Percentiles rank a stretch among this genome's conserved stretches.
Conservation (phyloP, 495 filamentous ascomycete genomes). For the Trichoderma gamsii region DNA sequence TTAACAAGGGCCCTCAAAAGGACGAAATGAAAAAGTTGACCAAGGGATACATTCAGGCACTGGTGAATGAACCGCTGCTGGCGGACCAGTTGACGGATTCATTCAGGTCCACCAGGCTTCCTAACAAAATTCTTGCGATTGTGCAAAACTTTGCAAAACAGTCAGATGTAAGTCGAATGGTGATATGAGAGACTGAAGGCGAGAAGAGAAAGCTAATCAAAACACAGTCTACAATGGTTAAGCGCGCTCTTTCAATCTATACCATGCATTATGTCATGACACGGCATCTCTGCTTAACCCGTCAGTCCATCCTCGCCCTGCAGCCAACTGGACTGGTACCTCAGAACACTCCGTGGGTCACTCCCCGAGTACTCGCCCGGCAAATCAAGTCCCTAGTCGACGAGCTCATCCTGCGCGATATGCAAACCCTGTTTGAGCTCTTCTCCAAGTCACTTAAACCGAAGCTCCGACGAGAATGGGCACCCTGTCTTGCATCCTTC, state of each 20-base stretch:
- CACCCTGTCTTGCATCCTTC: slow-evolving; percentile 45
- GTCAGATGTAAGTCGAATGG: slow-evolving; percentile 28
- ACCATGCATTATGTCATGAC: slow-evolving; percentile 48
- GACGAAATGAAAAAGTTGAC: slow-evolving; percentile 35
- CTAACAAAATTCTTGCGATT: slow-evolving; percentile 35
- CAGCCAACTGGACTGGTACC: slow-evolving; percentile 29
- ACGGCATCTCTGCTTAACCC: slow-evolving; percentile 41
- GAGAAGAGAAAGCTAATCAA: neutral
- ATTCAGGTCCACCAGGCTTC: slow-evolving; percentile 35
- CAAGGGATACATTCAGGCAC: slow-evolving; percentile 39
- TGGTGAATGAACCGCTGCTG: slow-evolving; percentile 35
- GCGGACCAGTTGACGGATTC: slow-evolving; percentile 40
- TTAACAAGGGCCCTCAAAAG: slow-evolving; percentile 26
- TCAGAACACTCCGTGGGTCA: slow-evolving; percentile 35
- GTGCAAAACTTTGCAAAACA: slow-evolving; percentile 35
- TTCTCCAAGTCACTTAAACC: slow-evolving; percentile 45
- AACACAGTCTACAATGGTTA: slow-evolving; percentile 32
- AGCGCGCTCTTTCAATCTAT: slow-evolving; percentile 42
- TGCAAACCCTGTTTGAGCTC: slow-evolving; percentile 38
- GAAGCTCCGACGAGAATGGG: slow-evolving; percentile 44
- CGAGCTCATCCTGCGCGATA: slow-evolving; percentile 41
- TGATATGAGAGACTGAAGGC: neutral
- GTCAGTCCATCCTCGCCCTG: slow-evolving; percentile 31
- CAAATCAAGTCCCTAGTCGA: slow-evolving; percentile 49
- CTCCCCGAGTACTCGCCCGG: slow-evolving; percentile 45